phyloP scores from a whole-genome alignment of 2,329 filamentous ascomycete genomes.

The Apiospora pterosperma region DNA sequence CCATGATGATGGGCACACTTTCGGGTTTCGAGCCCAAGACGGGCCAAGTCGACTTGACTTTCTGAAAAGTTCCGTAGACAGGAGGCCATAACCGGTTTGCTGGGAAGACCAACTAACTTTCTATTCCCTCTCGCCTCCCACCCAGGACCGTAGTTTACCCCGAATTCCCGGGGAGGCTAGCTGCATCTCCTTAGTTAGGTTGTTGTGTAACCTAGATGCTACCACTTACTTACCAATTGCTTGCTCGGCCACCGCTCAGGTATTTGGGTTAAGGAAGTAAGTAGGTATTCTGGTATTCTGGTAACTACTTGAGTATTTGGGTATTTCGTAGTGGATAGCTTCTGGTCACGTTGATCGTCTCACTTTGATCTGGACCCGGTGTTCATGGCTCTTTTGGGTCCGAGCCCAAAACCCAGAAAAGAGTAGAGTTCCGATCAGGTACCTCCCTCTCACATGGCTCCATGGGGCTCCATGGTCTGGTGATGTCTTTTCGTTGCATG shows the following conservation, averaged over 20 bases:
- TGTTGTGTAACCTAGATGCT: no score
- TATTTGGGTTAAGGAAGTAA: no score
- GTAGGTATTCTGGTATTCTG: background rate
- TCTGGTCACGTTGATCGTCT: background rate
- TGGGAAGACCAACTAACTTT: background rate
- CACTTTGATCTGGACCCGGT: background rate
- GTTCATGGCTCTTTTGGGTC: background rate
- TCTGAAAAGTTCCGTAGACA: background rate
- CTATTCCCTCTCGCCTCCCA: background rate
- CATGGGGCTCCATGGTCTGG: background rate
- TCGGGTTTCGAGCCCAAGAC: slow-evolving; percentile 2
- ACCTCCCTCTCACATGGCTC: background rate
- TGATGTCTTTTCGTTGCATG: background rate
- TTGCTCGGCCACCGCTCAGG: background rate
- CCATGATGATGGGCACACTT: background rate
- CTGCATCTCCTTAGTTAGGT: no score
- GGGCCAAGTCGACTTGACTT: background rate
- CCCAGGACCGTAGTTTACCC: background rate
- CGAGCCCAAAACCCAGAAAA: background rate
- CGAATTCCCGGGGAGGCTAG: background rate
- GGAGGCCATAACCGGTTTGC: background rate
- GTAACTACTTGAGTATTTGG: no score
- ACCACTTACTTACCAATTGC: background rate
- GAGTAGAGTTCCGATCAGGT: background rate
- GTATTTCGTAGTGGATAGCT: background rate